These are phyloP conservation scores for Eleusine coracana DNA, from an alignment of 176 grass and related monocot species.

Conservation along the genomic window DNA sequence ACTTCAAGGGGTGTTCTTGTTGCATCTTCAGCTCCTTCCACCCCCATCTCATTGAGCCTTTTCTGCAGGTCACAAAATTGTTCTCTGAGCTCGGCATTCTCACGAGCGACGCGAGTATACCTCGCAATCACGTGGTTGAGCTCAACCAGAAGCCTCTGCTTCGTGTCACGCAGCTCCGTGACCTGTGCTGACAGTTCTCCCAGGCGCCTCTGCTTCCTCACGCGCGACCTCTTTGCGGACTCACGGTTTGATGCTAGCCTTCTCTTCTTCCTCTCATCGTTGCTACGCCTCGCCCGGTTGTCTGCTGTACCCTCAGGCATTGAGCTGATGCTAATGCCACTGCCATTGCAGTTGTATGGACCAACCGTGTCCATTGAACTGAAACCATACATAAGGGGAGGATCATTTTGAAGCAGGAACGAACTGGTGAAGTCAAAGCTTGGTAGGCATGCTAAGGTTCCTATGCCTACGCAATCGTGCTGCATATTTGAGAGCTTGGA, in stretches of 20 bases:
- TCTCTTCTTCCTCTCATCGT: slow-evolving; percentile 71
- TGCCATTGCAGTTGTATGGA: slow-evolving; percentile 34
- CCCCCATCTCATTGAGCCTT: slow-evolving; percentile 48
- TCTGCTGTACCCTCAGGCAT: background rate
- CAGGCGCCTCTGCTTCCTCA: slow-evolving; percentile 84
- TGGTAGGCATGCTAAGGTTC: slow-evolving; percentile 36
- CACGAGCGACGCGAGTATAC: slow-evolving; percentile 37
- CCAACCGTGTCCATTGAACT: slow-evolving; percentile 9
- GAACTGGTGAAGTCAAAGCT: slow-evolving; percentile 21
- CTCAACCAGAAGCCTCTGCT: slow-evolving; percentile 73
- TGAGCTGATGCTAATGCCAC: background rate
- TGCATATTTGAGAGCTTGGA: slow-evolving; percentile 39
- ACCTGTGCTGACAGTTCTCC: slow-evolving; percentile 63
- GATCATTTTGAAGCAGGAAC: slow-evolving; percentile 37
- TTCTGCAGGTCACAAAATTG: slow-evolving; percentile 58
- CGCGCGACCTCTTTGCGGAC: slow-evolving; percentile 74
- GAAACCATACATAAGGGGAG: background rate
- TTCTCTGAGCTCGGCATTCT: slow-evolving; percentile 62
- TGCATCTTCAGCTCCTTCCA: slow-evolving; percentile 22
- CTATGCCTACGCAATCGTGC: background rate
- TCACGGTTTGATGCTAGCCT: slow-evolving; percentile 84
- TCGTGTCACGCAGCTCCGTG: slow-evolving; percentile 48
- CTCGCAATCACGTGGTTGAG: slow-evolving; percentile 56
- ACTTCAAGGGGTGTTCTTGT: slow-evolving; percentile 5
- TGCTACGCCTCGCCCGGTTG: background rate